Percentiles rank a stretch among this genome's conserved stretches.
phyloP scores from a whole-genome alignment of 768 basidiomycete species.

The Lentinus brumalis region DNA sequence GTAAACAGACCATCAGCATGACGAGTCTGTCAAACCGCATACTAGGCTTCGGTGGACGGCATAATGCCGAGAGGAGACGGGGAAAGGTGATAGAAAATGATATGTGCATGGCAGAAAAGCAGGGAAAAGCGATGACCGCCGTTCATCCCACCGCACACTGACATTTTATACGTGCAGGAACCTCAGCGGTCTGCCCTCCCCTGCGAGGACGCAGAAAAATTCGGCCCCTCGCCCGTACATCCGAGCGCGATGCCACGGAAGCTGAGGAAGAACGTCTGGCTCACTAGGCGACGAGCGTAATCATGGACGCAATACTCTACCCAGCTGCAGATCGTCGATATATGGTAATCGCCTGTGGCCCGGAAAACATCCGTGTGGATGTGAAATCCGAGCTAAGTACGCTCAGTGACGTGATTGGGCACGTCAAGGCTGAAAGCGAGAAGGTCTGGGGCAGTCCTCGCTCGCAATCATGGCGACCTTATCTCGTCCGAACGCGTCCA shows the following conservation, averaged over 20 bases:
- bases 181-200: constrained; percentile 1
- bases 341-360: constrained; percentile 18
- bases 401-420: constrained; percentile 19
- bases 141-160: not conserved
- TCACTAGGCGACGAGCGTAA: constrained; percentile 3
- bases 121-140: not conserved
- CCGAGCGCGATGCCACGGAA: constrained; percentile 16
- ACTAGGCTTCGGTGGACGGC: constrained; percentile 1
- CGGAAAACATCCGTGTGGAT: constrained; percentile 18
- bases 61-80: constrained; percentile 4
- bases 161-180: constrained; percentile 11
- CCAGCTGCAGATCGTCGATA: constrained; percentile 17
- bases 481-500: constrained; percentile 3
- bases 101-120: constrained; percentile 7
- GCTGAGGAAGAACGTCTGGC: not conserved
- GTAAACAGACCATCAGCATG: constrained; percentile 28
- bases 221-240: constrained; percentile 17
- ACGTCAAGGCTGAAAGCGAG: constrained; percentile 10
- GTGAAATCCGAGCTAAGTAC: constrained; percentile 1
- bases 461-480: constrained; percentile 8
- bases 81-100: constrained; percentile 20
- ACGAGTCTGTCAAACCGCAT: constrained; percentile 10
- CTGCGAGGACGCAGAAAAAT: constrained; percentile 1
- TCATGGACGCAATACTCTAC: constrained; percentile 4
- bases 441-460: constrained; percentile 9